Percentiles rank a stretch among this genome's conserved stretches.
These are phyloP conservation scores for Ambrosia trifida DNA, from an alignment of 129 eudicot genomes.

Conservation along the genomic window DNA sequence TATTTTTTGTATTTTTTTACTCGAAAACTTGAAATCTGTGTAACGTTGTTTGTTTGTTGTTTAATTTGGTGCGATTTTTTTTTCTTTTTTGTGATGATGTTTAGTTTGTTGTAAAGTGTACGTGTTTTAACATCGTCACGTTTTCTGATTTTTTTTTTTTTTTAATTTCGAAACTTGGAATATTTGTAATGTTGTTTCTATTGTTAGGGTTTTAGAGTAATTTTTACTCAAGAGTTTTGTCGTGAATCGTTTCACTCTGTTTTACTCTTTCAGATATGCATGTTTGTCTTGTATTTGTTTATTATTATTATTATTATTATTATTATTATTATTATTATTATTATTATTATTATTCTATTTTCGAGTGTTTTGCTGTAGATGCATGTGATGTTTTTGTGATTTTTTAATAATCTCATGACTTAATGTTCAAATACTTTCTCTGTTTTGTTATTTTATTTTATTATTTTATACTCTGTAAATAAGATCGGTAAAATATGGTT, in stretches of 20 bases:
- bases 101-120: not conserved
- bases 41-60: slow-evolving; percentile 5
- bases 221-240: slow-evolving; percentile 2
- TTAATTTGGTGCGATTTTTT: slow-evolving; percentile 15
- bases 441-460: not conserved
- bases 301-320: too few species aligned
- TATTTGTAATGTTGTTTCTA: slow-evolving; percentile 14
- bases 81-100: not conserved
- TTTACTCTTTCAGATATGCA: not conserved
- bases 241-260: not conserved
- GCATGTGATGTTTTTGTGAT: not conserved
- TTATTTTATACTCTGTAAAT: not conserved
- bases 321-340: too few species aligned
- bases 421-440: not conserved
- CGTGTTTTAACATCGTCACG: not conserved
- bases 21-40: slow-evolving; percentile 6
- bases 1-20: not conserved
- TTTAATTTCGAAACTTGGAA: not conserved
- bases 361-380: not conserved
- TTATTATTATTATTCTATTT: not conserved
- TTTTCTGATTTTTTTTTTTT: not conserved
- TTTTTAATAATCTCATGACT: not conserved
- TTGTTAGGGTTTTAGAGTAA: not conserved
- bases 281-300: not conserved
- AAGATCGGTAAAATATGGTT: not conserved